phyloP scores from a whole-genome alignment of 495 filamentous ascomycete species.

The Daldinia loculata region DNA sequence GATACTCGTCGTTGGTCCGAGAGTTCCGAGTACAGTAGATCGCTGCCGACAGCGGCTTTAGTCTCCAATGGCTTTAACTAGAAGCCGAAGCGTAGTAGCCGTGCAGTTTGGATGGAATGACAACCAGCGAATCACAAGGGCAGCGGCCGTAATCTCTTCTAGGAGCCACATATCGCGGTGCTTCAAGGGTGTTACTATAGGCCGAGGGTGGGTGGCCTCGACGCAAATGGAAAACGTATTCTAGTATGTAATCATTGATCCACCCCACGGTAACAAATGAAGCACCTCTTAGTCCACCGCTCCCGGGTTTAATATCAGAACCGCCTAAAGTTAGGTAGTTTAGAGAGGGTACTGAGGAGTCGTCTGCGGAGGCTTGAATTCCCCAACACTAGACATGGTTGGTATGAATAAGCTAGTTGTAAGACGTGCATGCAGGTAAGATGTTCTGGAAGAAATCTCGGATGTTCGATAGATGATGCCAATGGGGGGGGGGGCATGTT shows the following conservation, averaged over 20 bases:
- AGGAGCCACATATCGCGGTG: conserved; percentile 19
- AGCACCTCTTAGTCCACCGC: conserved; percentile 11
- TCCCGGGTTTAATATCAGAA: conserved; percentile 19
- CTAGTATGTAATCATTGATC: conserved; percentile 11
- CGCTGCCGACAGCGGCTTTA: conserved; percentile 26
- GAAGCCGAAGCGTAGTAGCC: conserved; percentile 32
- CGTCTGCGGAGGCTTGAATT: conserved; percentile 14
- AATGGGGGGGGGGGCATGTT: background rate
- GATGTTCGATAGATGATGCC: conserved; percentile 13
- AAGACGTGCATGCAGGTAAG: conserved; percentile 30
- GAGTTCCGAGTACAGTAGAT: conserved; percentile 26
- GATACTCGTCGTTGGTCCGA: conserved; percentile 22
- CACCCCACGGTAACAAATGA: conserved; percentile 1
- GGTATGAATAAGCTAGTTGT: conserved; percentile 21
- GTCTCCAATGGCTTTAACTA: conserved; percentile 26
- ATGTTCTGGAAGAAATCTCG: conserved; percentile 26
- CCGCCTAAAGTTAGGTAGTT: background rate
- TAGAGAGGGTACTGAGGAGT: background rate
- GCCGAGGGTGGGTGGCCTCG: conserved; percentile 23
- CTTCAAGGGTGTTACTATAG: conserved; percentile 12
- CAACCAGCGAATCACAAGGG: conserved; percentile 25
- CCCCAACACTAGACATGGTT: conserved; percentile 4
- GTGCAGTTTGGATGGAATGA: conserved; percentile 23
- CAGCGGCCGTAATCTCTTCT: conserved; percentile 20
- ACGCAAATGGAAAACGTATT: conserved; percentile 19